Evolutionary conservation across 352 stramenopile genomes (phyloP).

Genomic region (Elongisporangium undulatum): DNA sequence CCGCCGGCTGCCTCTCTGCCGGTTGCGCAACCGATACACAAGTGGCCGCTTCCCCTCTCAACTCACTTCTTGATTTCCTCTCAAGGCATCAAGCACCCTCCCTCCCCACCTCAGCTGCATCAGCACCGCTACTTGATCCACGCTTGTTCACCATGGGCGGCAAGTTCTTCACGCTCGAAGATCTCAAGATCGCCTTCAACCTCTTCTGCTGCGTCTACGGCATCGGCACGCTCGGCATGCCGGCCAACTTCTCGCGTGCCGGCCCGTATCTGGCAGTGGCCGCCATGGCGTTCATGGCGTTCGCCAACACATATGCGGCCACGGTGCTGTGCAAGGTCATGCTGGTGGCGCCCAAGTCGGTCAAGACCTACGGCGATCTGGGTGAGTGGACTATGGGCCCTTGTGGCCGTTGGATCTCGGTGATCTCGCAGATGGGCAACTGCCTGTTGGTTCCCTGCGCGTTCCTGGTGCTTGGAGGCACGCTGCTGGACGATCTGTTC

Average conservation of each 20-base stretch:
- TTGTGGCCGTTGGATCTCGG: constrained; percentile 37
- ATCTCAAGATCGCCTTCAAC: constrained; percentile 33
- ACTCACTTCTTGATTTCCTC: too few relatives aligned
- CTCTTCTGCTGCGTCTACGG: constrained; percentile 53
- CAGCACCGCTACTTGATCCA: too few relatives aligned
- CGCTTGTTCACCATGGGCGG: too few relatives aligned
- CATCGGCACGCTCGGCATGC: constrained; percentile 56
- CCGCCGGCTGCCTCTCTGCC: too few relatives aligned
- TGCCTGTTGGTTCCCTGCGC: constrained; percentile 41
- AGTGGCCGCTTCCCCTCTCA: too few relatives aligned
- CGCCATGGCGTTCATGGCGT: constrained; percentile 52
- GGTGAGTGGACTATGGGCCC: constrained; percentile 33
- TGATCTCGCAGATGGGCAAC: constrained; percentile 37
- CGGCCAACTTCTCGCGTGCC: constrained; percentile 47
- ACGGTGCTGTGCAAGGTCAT: constrained; percentile 43
- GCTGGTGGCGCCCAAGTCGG: constrained; percentile 35
- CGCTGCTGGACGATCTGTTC: constrained; percentile 50
- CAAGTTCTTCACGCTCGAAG: constrained; percentile 48
- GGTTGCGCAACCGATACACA: too few relatives aligned
- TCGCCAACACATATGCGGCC: constrained; percentile 50
- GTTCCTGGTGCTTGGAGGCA: constrained; percentile 49
- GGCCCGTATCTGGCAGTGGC: constrained; percentile 34
- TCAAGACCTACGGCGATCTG: constrained; percentile 50
- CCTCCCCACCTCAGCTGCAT: too few relatives aligned
- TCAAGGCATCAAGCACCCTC: too few relatives aligned